phyloP scores from a whole-genome alignment of 306 rosid genomes.

The Gleditsia sinensis region DNA sequence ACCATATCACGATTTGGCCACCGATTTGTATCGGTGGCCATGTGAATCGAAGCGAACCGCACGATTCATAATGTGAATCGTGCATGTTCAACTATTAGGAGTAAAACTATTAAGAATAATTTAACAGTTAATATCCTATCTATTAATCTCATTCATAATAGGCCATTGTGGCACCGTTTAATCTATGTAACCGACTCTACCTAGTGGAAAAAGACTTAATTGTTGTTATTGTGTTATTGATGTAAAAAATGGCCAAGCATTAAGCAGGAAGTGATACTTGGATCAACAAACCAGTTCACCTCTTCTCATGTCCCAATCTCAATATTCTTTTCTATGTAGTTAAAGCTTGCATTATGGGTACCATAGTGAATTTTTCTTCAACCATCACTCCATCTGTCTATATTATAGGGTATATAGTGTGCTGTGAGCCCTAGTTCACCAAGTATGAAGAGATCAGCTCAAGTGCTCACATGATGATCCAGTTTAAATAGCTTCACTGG shows the following conservation, averaged over 20 bases:
- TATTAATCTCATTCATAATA: no score
- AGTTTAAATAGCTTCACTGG: neutral
- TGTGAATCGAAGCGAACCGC: no score
- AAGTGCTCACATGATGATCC: neutral
- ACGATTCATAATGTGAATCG: no score
- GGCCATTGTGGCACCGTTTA: no score
- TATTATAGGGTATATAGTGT: neutral
- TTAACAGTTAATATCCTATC: no score
- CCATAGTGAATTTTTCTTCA: conserved; percentile 13
- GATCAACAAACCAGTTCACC: neutral
- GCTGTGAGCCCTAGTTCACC: neutral
- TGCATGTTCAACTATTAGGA: no score
- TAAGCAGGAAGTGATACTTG: neutral
- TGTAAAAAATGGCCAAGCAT: neutral
- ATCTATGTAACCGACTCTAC: no score
- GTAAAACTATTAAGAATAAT: no score
- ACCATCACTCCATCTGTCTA: conserved; percentile 20
- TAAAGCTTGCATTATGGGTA: neutral
- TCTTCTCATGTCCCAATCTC: neutral
- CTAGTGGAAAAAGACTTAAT: no score
- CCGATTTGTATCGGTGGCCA: no score
- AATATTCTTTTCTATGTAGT: neutral
- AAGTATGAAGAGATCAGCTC: conserved; percentile 12
- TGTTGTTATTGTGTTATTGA: no score
- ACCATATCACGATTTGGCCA: no score